These are phyloP conservation scores for Theileria equi DNA, from an alignment of 169 alveolate genomes.

Conservation along the genomic window DNA sequence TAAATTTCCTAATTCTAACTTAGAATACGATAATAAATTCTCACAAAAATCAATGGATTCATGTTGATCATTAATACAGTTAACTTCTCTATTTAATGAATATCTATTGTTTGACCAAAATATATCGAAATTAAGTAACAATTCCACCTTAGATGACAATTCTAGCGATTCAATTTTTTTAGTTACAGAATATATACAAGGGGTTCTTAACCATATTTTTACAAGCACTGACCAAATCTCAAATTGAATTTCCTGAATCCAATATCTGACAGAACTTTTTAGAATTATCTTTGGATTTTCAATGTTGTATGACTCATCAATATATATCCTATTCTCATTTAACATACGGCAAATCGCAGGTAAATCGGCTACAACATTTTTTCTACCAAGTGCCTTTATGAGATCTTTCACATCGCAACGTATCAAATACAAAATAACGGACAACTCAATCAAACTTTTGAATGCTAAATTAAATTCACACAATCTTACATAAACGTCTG, in stretches of 20 bases:
- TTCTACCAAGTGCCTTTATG: background rate
- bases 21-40: background rate
- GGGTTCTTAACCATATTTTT: slow-evolving; percentile 10
- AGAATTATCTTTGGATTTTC: background rate
- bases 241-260: slow-evolving; percentile 8
- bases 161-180: slow-evolving; percentile 25
- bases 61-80: background rate
- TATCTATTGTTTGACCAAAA: too few species aligned
- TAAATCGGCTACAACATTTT: too few species aligned
- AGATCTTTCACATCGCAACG: slow-evolving; percentile 4
- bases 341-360: background rate
- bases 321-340: slow-evolving; percentile 11
- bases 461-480: slow-evolving; percentile 22
- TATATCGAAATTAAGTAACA: background rate
- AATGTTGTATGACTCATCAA: background rate
- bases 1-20: background rate
- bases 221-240: slow-evolving; percentile 48
- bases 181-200: slow-evolving; percentile 24
- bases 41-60: background rate
- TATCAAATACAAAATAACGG: slow-evolving; percentile 11
- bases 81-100: too few species aligned
- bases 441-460: slow-evolving; percentile 14
- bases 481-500: slow-evolving; percentile 13
- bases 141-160: background rate
- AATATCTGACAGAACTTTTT: slow-evolving; percentile 7